Evolutionary conservation across 2,329 filamentous ascomycete genomes (phyloP).

Genomic region (Fusarium brachygibbosum): DNA sequence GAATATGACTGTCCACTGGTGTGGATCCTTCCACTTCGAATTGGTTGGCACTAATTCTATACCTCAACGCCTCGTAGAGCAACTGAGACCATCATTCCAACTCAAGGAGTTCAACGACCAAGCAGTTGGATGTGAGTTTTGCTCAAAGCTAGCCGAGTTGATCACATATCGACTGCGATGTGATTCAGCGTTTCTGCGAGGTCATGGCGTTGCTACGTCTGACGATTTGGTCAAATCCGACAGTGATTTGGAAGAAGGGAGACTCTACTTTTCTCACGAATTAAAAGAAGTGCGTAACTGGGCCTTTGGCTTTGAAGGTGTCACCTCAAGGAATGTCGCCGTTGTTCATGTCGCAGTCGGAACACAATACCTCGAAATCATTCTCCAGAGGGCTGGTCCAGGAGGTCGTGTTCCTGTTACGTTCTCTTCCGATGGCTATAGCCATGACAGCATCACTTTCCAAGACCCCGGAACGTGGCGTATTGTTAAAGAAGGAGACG

Average conservation of each 20-base stretch:
- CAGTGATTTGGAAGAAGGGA: neutral
- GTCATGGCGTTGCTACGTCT: neutral
- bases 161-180: neutral
- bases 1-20: neutral
- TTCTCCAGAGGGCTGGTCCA: neutral
- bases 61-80: too few species aligned
- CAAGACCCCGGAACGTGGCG: neutral
- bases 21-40: neutral
- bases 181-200: rapidly evolving
- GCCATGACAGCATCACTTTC: neutral
- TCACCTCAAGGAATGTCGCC: neutral
- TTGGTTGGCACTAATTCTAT: neutral
- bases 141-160: neutral
- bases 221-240: neutral
- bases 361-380: neutral
- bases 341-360: neutral
- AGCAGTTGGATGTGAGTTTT: neutral
- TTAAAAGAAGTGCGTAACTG: neutral
- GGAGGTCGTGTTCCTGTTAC: neutral
- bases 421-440: neutral
- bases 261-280: neutral
- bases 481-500: neutral
- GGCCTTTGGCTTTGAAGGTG: neutral
- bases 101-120: neutral
- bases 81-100: neutral